Conservation (phyloP, 768 basidiomycete species). For the Phaffia tasmanica region DNA sequence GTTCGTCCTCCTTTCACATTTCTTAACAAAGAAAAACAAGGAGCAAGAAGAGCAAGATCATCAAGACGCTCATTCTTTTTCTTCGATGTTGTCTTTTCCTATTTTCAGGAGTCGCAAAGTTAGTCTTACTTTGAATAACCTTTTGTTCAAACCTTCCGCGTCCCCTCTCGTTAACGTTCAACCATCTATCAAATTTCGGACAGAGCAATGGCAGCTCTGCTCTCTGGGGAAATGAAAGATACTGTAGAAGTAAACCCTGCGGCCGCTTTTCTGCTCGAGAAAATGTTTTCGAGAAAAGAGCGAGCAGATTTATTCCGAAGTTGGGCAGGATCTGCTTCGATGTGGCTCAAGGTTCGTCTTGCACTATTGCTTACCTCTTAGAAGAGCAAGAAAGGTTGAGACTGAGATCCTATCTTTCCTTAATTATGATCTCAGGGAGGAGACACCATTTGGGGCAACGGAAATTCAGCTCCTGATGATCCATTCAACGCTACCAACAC, state of each 20-base stretch:
- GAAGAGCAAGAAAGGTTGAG: background rate
- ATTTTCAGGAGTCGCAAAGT: conserved; percentile 19
- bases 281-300: conserved; percentile 83
- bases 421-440: conserved; percentile 51
- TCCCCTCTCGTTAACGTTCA: no score
- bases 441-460: conserved; percentile 69
- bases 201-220: conserved; percentile 88
- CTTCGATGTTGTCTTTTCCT: no score
- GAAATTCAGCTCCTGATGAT: conserved; percentile 70
- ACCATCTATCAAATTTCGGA: background rate
- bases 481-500: conserved; percentile 43
- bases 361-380: background rate
- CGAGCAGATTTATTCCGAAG: conserved; percentile 78
- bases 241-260: conserved; percentile 40
- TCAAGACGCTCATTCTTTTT: no score
- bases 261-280: conserved; percentile 41
- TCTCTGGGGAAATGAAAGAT: conserved; percentile 92
- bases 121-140: background rate
- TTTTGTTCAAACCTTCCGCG: background rate
- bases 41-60: no score
- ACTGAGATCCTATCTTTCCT: background rate
- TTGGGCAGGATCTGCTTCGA: conserved; percentile 87
- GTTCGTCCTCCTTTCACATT: conserved; percentile 33
- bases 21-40: background rate
- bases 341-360: conserved; percentile 57